Conservation (phyloP, 192 early-diverging fungal genomes). For the Funneliformis geosporum region DNA sequence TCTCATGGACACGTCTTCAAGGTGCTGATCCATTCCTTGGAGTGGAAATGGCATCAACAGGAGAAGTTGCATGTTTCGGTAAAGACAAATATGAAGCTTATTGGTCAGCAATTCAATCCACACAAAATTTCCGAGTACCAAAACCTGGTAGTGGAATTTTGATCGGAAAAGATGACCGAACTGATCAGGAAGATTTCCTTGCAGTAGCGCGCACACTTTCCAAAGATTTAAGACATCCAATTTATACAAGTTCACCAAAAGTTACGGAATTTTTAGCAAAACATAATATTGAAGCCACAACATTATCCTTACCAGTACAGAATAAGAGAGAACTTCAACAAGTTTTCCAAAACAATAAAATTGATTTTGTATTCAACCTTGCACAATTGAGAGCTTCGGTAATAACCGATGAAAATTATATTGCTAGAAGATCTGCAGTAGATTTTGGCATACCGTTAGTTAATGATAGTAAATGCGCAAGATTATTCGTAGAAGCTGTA, state of each 20-base stretch:
- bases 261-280: slow-evolving; percentile 54
- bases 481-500: slow-evolving; percentile 88
- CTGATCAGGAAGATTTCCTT: slow-evolving; percentile 65
- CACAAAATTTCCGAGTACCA: slow-evolving; percentile 91
- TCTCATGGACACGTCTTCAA: slow-evolving; percentile 91
- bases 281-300: slow-evolving; percentile 47
- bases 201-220: slow-evolving; percentile 70
- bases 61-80: slow-evolving; percentile 98
- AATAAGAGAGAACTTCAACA: slow-evolving; percentile 61
- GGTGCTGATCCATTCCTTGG: slow-evolving; percentile 98
- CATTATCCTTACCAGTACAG: slow-evolving; percentile 51
- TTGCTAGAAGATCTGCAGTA: slow-evolving; percentile 89
- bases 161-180: slow-evolving; percentile 70
- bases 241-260: slow-evolving; percentile 67
- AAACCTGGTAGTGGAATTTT: slow-evolving; percentile 64
- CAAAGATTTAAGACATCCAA: slow-evolving; percentile 60
- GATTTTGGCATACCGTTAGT: slow-evolving; percentile 96
- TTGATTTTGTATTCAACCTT: slow-evolving; percentile 74
- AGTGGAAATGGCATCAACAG: slow-evolving; percentile 99
- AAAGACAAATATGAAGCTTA: slow-evolving; percentile 98
- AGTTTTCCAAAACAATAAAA: slow-evolving; percentile 57
- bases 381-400: slow-evolving; percentile 64
- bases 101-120: slow-evolving; percentile 91
- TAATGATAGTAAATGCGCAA: slow-evolving; percentile 93
- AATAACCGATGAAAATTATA: slow-evolving; percentile 69